Conservation (phyloP, 495 filamentous ascomycete genomes). For the Neurospora pannonica region DNA sequence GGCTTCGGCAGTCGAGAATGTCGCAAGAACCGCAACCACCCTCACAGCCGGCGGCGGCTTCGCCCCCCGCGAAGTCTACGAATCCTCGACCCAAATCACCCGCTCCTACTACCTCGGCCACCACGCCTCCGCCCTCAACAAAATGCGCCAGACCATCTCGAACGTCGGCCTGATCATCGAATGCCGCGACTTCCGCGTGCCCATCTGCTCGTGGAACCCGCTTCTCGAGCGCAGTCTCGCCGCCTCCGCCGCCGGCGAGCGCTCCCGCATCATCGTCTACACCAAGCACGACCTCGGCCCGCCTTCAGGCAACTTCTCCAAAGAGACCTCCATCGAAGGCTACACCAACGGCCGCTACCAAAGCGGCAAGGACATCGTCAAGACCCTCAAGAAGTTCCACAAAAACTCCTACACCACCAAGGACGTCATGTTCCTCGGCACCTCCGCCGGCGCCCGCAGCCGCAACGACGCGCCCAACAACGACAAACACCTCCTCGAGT, state of each 20-base stretch:
- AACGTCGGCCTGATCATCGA: slow-evolving; percentile 85
- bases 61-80: slow-evolving; percentile 62
- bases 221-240: slow-evolving; percentile 73
- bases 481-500: slow-evolving; percentile 18
- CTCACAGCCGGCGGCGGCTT: slow-evolving; percentile 40
- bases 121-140: slow-evolving; percentile 69
- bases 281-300: slow-evolving; percentile 76
- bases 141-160: slow-evolving; percentile 77
- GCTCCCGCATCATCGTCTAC: slow-evolving; percentile 74
- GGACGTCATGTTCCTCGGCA: slow-evolving; percentile 52
- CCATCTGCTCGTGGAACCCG: slow-evolving; percentile 81
- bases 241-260: slow-evolving; percentile 30
- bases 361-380: slow-evolving; percentile 3
- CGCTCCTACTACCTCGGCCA: slow-evolving; percentile 97
- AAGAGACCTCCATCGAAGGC: not conserved
- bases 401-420: slow-evolving; percentile 10
- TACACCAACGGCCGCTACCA: not conserved
- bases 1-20: not conserved
- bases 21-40: slow-evolving; percentile 10
- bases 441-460: slow-evolving; percentile 26
- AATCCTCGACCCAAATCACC: slow-evolving; percentile 53
- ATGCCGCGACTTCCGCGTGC: slow-evolving; percentile 87
- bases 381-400: slow-evolving; percentile 17
- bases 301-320: not conserved
- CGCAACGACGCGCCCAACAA: not conserved